These are phyloP conservation scores for Rhodofomes roseus DNA, from an alignment of 1,284 basidiomycete species.

Conservation along the genomic window DNA sequence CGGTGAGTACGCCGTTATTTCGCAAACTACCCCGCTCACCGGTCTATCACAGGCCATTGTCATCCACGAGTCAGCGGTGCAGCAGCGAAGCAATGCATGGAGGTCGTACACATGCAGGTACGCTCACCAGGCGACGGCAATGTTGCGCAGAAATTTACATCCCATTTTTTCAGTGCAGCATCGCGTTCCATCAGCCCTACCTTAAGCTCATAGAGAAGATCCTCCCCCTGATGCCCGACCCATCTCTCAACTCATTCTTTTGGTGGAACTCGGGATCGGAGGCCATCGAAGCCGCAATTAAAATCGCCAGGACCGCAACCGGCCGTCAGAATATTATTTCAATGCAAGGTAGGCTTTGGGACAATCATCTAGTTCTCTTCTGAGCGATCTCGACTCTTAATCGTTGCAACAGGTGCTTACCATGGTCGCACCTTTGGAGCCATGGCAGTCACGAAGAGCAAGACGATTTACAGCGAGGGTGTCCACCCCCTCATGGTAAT, in stretches of 20 bases:
- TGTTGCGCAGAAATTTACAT: not conserved
- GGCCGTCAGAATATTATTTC: conserved; percentile 84
- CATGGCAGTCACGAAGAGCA: conserved; percentile 86
- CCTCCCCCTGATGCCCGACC: conserved; percentile 81
- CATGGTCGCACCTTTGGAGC: conserved; percentile 88
- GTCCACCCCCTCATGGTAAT: conserved; percentile 79
- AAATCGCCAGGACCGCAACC: conserved; percentile 77
- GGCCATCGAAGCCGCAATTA: conserved; percentile 81
- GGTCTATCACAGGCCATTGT: conserved; percentile 62
- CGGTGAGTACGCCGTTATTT: conserved; percentile 41
- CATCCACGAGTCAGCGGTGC: conserved; percentile 85
- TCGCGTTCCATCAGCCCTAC: conserved; percentile 75
- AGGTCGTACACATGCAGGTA: conserved; percentile 78
- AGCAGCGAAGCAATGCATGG: conserved; percentile 82
- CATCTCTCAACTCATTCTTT: conserved; percentile 91
- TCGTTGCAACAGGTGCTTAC: conserved; percentile 56
- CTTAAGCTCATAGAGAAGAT: conserved; percentile 74
- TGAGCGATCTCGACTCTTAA: not conserved
- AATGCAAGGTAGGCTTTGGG: conserved; percentile 67
- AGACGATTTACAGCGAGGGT: conserved; percentile 85
- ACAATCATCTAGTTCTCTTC: not conserved
- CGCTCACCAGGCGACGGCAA: not conserved
- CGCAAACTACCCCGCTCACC: too few relatives aligned
- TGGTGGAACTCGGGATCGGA: conserved; percentile 96
- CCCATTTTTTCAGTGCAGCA: conserved; percentile 56